Conservation (phyloP, 768 basidiomycete genomes). For the Dictyophora rubrovolvata region DNA sequence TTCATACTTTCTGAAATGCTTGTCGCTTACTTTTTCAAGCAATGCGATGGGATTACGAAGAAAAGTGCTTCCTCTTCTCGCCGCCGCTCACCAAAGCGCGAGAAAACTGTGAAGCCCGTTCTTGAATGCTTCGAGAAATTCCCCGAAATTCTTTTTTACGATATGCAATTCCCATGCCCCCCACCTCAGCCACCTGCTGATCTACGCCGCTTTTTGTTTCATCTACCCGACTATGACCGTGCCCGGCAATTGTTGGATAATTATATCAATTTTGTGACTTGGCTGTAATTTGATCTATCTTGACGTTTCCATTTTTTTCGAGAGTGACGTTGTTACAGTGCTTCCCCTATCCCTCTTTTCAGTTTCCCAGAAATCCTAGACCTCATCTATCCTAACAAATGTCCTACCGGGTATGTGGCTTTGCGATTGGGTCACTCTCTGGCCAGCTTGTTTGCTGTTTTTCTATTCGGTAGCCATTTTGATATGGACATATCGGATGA, state of each 20-base stretch:
- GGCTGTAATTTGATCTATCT: not conserved
- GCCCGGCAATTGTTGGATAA: not conserved
- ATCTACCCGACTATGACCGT: not conserved
- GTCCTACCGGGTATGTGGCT: not conserved
- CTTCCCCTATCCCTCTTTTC: not conserved
- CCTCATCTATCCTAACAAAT: not conserved
- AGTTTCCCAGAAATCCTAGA: not conserved
- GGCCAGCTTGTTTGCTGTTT: not conserved
- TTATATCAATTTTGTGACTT: not conserved
- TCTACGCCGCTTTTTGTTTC: not conserved
- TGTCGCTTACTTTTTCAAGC: not conserved
- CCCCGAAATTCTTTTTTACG: not conserved
- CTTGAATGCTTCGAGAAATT: not conserved
- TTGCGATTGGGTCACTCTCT: not conserved
- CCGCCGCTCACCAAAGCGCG: not conserved
- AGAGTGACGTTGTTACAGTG: not conserved
- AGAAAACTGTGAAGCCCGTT: not conserved
- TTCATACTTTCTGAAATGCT: not conserved
- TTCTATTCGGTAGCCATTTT: not conserved
- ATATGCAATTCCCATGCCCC: not conserved
- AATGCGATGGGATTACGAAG: not conserved
- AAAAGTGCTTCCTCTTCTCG: not conserved
- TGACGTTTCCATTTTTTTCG: not conserved
- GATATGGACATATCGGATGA: not conserved
- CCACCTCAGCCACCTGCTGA: not conserved